Percentiles rank a stretch among this genome's conserved stretches.
Evolutionary conservation across 345 rosid genomes (phyloP).

Genomic region (Theobroma cacao): DNA sequence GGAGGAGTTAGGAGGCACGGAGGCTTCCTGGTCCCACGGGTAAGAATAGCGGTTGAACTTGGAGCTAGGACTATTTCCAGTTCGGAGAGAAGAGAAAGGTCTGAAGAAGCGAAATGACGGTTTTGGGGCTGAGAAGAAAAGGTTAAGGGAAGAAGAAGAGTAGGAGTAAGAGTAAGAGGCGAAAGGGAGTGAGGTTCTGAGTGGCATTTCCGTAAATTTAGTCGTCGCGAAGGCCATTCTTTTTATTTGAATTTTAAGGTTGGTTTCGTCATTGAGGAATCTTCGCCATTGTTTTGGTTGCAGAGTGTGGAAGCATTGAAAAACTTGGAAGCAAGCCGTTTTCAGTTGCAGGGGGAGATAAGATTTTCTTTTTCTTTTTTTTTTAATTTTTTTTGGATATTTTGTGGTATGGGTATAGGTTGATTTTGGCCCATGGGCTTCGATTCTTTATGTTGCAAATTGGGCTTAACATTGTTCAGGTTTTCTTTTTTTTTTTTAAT

Average conservation of each 20-base stretch:
- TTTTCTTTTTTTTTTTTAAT: too few species aligned
- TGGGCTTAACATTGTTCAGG: background rate
- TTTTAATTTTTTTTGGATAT: background rate
- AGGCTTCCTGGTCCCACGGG: conserved; percentile 18
- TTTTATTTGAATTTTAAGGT: background rate
- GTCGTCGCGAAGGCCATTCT: conserved; percentile 52
- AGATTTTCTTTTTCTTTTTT: conserved; percentile 24
- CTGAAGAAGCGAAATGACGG: conserved; percentile 34
- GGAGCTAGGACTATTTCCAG: conserved; percentile 32
- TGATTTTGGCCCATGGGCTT: background rate
- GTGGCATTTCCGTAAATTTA: conserved; percentile 68
- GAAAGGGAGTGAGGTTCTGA: conserved; percentile 52
- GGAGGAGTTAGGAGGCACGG: conserved; percentile 51
- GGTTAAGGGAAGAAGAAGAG: conserved; percentile 32
- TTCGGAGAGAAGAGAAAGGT: conserved; percentile 39
- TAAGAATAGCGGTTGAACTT: conserved; percentile 17
- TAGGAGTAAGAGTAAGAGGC: conserved; percentile 33
- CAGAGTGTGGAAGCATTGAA: background rate
- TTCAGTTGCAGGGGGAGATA: conserved; percentile 27
- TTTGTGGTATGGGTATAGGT: background rate
- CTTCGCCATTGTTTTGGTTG: background rate
- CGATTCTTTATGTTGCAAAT: background rate
- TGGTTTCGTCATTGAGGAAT: background rate
- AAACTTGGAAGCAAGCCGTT: background rate
- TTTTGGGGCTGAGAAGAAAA: conserved; percentile 36